phyloP scores from a whole-genome alignment of 345 rosid species.

The Gynandropsis gynandra region DNA sequence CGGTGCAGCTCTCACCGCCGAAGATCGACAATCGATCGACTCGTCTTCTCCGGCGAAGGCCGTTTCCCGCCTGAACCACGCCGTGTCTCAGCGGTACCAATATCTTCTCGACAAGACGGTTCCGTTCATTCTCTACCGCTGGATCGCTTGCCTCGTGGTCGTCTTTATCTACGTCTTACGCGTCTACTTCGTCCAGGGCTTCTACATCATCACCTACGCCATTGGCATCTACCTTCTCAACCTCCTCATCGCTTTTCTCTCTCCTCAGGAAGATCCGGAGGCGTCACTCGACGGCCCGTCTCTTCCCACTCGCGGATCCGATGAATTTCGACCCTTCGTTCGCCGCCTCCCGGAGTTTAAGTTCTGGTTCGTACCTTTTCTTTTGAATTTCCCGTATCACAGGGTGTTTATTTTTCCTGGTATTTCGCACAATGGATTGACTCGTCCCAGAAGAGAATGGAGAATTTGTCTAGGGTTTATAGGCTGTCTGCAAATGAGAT shows the following conservation, averaged over 20 bases:
- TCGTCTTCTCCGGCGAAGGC: constrained; percentile 39
- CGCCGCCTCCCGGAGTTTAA: constrained; percentile 92
- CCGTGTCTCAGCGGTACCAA: constrained; percentile 49
- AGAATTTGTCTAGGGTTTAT: constrained; percentile 3
- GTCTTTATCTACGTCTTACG: constrained; percentile 58
- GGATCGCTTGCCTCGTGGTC: constrained; percentile 52
- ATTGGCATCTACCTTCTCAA: constrained; percentile 84
- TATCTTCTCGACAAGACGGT: constrained; percentile 68
- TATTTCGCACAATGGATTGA: neutral
- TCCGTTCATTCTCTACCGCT: constrained; percentile 49
- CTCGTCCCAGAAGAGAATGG: constrained; percentile 10
- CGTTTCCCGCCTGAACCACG: constrained; percentile 36
- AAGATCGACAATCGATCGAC: constrained; percentile 26
- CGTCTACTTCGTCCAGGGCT: constrained; percentile 74
- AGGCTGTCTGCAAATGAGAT: neutral
- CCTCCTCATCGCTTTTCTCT: constrained; percentile 76
- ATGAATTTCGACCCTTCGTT: constrained; percentile 89
- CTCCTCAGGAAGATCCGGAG: constrained; percentile 95
- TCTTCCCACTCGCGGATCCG: constrained; percentile 84
- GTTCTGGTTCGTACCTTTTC: constrained; percentile 49
- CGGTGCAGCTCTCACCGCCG: constrained; percentile 6
- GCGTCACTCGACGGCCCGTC: constrained; percentile 45
- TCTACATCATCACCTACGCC: constrained; percentile 83
- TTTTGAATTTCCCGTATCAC: neutral
- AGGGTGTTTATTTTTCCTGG: neutral